Percentiles rank a stretch among this genome's conserved stretches.
These are phyloP conservation scores for Phoenix dactylifera DNA, from an alignment of 176 grass and related monocot genomes.

Conservation along the genomic window DNA sequence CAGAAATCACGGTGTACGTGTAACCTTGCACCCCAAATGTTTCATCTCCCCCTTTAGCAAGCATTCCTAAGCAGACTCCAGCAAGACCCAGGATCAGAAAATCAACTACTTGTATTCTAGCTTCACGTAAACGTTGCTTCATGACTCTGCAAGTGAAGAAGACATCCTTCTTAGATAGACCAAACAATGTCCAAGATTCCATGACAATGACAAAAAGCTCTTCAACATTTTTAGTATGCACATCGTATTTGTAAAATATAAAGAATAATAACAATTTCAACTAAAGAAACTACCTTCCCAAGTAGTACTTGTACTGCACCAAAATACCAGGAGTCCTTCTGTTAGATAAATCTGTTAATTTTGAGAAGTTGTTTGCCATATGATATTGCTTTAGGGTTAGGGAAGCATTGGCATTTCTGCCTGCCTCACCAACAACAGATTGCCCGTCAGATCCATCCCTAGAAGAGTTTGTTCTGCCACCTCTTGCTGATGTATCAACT, in stretches of 20 bases:
- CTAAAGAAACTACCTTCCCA: slow-evolving; percentile 51
- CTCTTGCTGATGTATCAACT: slow-evolving; percentile 18
- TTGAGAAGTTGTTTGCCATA: slow-evolving; percentile 1
- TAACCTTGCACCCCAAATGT: slow-evolving; percentile 49
- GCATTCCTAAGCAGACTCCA: slow-evolving; percentile 58
- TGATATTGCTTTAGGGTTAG: slow-evolving; percentile 4
- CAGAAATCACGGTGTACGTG: slow-evolving; percentile 59
- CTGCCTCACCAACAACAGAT: slow-evolving; percentile 25
- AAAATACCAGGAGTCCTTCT: slow-evolving; percentile 50
- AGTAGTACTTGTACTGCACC: slow-evolving; percentile 51
- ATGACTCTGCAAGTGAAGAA: slow-evolving; percentile 30
- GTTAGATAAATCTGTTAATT: slow-evolving; percentile 33
- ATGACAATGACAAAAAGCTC: background rate
- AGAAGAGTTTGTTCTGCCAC: slow-evolving; percentile 31
- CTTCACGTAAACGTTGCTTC: slow-evolving; percentile 53
- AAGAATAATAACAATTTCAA: background rate
- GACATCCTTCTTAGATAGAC: too few relatives aligned
- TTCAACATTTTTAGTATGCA: too few relatives aligned
- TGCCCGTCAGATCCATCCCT: slow-evolving; percentile 23
- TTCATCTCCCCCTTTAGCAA: slow-evolving; percentile 56
- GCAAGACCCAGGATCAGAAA: slow-evolving; percentile 66
- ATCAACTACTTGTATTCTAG: slow-evolving; percentile 42
- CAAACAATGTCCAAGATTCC: too few relatives aligned
- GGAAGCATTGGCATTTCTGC: background rate
- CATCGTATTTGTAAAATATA: background rate